Evolutionary conservation across 305 asterid species (phyloP).

Genomic region (Solanum hybrid): DNA sequence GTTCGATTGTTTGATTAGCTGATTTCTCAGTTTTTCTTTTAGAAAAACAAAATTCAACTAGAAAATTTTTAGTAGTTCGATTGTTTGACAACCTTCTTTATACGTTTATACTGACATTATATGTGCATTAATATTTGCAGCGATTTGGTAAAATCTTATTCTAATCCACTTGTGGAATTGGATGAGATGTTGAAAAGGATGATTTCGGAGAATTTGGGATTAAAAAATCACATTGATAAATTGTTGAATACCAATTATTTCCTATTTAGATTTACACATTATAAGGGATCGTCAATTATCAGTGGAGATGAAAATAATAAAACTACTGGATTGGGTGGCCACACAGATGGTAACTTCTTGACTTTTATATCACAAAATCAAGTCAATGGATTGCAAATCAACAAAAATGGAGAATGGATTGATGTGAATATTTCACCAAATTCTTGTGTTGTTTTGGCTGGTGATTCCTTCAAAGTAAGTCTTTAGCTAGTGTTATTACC

Average conservation of each 20-base stretch:
- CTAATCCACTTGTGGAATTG: neutral
- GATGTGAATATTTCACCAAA: neutral
- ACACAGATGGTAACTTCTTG: neutral
- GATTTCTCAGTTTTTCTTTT: no score
- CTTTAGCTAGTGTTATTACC: no score
- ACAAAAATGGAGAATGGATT: neutral
- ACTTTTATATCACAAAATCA: neutral
- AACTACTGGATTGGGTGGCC: neutral
- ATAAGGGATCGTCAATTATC: neutral
- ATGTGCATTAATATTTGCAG: neutral
- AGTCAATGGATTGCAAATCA: neutral
- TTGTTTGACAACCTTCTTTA: neutral
- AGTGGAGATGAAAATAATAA: neutral
- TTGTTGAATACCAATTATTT: neutral
- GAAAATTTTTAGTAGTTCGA: fast-evolving
- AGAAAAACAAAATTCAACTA: no score
- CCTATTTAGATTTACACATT: neutral
- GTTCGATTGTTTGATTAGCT: no score
- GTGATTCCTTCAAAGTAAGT: neutral
- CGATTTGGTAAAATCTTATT: neutral
- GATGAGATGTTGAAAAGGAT: neutral
- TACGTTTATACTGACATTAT: neutral
- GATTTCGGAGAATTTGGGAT: neutral
- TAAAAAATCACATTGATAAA: no score
- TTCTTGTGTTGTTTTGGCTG: neutral